Conservation (phyloP, 192 early-diverging fungal species). For the Borealophlyctis nickersoniae region DNA sequence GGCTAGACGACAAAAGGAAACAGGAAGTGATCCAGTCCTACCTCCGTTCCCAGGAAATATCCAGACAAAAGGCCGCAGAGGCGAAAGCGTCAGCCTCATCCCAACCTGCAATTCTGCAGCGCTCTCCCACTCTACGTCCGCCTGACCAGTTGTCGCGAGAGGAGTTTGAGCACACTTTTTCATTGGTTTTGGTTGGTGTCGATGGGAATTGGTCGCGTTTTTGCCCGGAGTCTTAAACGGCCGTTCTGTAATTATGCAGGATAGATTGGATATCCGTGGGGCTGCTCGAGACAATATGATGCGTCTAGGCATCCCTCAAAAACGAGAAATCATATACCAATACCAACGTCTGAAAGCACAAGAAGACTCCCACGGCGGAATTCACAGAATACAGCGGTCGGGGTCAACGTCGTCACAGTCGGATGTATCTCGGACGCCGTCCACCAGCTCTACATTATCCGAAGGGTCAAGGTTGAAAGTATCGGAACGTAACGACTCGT, state of each 20-base stretch:
- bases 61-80: background rate
- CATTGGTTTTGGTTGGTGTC: background rate
- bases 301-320: slow-evolving; percentile 3
- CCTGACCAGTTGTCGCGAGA: background rate
- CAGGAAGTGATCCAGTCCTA: slow-evolving; percentile 21
- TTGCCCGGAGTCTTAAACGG: too few species aligned
- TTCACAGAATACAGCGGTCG: too few species aligned
- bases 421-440: background rate
- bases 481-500: slow-evolving; percentile 12
- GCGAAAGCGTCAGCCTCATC: background rate
- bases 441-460: background rate
- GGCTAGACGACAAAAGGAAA: slow-evolving; percentile 3
- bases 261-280: slow-evolving; percentile 23
- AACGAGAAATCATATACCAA: slow-evolving; percentile 20
- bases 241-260: too few species aligned
- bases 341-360: slow-evolving; percentile 17
- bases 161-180: background rate
- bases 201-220: too few species aligned
- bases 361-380: background rate
- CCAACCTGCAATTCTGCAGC: background rate
- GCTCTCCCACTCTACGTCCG: background rate
- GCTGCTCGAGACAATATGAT: slow-evolving; percentile 27
- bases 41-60: background rate
- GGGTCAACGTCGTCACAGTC: background rate
- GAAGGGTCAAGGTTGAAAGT: background rate